Evolutionary conservation across 192 early-diverging fungal genomes (phyloP), one percentile per base, ranked within the genome.

Genomic region (Coemansia sp.): DNA sequence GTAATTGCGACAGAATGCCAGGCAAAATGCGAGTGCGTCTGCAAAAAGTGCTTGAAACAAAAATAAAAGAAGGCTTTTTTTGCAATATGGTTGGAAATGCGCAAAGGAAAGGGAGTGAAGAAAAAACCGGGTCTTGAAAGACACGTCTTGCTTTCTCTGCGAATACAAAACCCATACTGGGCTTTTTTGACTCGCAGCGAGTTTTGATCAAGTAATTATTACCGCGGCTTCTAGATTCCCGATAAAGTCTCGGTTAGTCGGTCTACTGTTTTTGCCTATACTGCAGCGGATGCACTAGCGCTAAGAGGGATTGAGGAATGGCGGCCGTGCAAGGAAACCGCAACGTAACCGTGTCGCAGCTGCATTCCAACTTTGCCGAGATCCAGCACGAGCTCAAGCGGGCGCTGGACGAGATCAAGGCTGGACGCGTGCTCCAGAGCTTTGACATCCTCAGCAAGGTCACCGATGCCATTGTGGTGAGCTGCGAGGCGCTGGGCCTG

Each of bases 381-480:
- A 84, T 87, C 31, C 85, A 85, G 38, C 71, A 69, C 52, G 79
- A 86, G 53, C 72, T 88, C 17, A 85, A 86, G 46, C 80, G 79
- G 1, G 82, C 82, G 6, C 61, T 88, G 10, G 83, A 85, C 21
- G 80, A 81, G 57, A 80, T 88, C 39, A 78, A 81, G 55, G 63
- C 64, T 8, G 81, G 83, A 0, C 76, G 79, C 31, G 78, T 86
- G 12, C 78, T 84, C 9, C 79, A 80, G 58, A 83, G 83, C 58
- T 86, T 88, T 64, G 84, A 86, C 15, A 84, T 83, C n/a, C 75
- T 88, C 22, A 84, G 81, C 54, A 66, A 79, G 32, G 72, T 84
- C 0, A 88, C 86, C 2, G 81, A 80, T 26, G 84, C 81, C 2
- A 80, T 84, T 7, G 84, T 86, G 14, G 75, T 74, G 9, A 84